Conservation (phyloP, 2,329 filamentous ascomycete species). For the Monascus ruber region DNA sequence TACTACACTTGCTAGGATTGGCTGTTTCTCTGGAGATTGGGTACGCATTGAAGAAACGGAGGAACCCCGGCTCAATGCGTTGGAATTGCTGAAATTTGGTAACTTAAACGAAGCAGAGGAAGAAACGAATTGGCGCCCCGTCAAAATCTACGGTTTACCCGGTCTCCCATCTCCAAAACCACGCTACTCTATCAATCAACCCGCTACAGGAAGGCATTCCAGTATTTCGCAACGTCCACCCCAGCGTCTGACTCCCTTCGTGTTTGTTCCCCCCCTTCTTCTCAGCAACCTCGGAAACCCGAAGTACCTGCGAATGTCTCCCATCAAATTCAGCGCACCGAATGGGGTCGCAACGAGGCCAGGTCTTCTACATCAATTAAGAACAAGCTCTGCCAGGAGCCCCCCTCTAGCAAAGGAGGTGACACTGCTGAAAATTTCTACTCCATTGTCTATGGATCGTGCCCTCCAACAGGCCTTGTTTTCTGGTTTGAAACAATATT, state of each 20-base stretch:
- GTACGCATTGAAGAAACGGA: conserved; percentile 69
- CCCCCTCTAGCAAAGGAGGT: conserved; percentile 63
- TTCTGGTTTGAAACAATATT: conserved; percentile 76
- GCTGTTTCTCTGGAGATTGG: conserved; percentile 97
- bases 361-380: conserved; percentile 43
- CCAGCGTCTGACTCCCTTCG: conserved; percentile 42
- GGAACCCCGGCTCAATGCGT: conserved; percentile 50
- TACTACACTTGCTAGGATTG: conserved; percentile 71
- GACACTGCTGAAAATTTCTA: conserved; percentile 77
- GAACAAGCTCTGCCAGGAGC: conserved; percentile 32
- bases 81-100: conserved; percentile 54
- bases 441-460: conserved; percentile 76
- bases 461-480: conserved; percentile 77
- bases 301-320: conserved; percentile 66
- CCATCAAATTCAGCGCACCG: conserved; percentile 30
- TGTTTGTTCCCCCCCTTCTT: conserved; percentile 76
- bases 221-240: conserved; percentile 43
- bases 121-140: conserved; percentile 71
- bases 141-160: conserved; percentile 78
- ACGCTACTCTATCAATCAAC: conserved; percentile 43
- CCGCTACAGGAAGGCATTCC: conserved; percentile 36
- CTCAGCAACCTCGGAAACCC: conserved; percentile 75
- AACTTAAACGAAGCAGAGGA: conserved; percentile 35
- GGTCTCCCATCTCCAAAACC: conserved; percentile 46
- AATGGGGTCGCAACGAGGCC: conserved; percentile 44